phyloP scores from a whole-genome alignment of 306 rosid species.

The Cucurbita ficifolia region DNA sequence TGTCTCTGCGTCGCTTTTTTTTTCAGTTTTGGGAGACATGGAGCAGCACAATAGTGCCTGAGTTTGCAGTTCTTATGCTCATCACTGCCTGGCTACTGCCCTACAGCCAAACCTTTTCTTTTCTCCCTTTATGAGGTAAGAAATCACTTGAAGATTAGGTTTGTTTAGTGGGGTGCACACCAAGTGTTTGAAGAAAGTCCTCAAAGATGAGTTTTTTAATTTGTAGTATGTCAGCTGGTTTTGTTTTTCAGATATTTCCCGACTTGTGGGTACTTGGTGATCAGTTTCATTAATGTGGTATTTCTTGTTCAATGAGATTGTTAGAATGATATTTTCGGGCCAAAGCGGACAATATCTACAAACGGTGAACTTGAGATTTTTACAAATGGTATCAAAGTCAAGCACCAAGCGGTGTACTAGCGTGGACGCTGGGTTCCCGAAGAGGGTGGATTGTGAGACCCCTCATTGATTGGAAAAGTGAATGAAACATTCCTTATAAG shows the following conservation, averaged over 20 bases:
- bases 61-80: not conserved
- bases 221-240: not conserved
- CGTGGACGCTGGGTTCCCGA: too few species aligned
- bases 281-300: not conserved
- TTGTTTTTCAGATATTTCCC: not conserved
- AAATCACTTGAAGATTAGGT: not conserved
- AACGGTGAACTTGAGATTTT: too few species aligned
- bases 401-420: too few species aligned
- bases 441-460: too few species aligned
- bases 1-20: not conserved
- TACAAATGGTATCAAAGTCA: too few species aligned
- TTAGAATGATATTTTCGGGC: too few species aligned
- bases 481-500: too few species aligned
- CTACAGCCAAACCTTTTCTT: not conserved
- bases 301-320: not conserved
- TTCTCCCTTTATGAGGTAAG: not conserved
- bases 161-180: not conserved
- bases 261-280: not conserved
- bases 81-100: not conserved
- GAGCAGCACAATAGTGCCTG: not conserved
- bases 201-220: not conserved
- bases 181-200: not conserved
- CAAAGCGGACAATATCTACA: too few species aligned
- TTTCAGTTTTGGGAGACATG: not conserved
- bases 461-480: rapidly evolving